Evolutionary conservation across 1,139 yeast species (phyloP).

Genomic region (Geotrichum cucujoidarum): DNA sequence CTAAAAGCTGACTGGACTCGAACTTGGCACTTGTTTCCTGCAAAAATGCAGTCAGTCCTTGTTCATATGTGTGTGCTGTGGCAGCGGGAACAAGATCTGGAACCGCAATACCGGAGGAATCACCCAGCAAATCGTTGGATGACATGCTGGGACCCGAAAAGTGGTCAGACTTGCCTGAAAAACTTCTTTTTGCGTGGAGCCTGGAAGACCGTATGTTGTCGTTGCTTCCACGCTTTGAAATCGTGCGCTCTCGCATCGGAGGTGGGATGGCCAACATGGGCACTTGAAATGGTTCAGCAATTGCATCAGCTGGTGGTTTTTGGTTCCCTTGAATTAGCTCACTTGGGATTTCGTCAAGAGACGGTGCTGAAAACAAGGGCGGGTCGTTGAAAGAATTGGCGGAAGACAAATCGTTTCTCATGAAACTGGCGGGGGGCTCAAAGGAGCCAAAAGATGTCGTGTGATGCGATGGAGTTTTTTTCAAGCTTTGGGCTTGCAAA

Average conservation of each 20-base stretch:
- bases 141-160: too few species aligned
- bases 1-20: slow-evolving; percentile 1
- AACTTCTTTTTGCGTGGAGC: neutral
- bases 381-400: neutral
- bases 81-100: slow-evolving; percentile 10
- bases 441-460: neutral
- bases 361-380: neutral
- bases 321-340: slow-evolving; percentile 1
- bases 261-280: slow-evolving; percentile 13
- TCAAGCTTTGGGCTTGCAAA: neutral
- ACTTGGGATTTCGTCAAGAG: slow-evolving; percentile 13
- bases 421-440: neutral
- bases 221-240: slow-evolving; percentile 11
- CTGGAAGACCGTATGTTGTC: neutral
- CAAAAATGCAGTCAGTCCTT: slow-evolving; percentile 9
- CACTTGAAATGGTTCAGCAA: slow-evolving; percentile 1
- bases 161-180: too few species aligned
- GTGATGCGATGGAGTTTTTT: neutral
- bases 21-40: slow-evolving; percentile 11
- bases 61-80: neutral
- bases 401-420: neutral
- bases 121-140: too few species aligned
- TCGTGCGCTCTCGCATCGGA: slow-evolving; percentile 10
- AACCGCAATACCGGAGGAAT: neutral
- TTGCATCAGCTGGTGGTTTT: neutral